Evolutionary conservation across 352 stramenopile genomes (phyloP).

Genomic region (Halophytophthora batemanensis): DNA sequence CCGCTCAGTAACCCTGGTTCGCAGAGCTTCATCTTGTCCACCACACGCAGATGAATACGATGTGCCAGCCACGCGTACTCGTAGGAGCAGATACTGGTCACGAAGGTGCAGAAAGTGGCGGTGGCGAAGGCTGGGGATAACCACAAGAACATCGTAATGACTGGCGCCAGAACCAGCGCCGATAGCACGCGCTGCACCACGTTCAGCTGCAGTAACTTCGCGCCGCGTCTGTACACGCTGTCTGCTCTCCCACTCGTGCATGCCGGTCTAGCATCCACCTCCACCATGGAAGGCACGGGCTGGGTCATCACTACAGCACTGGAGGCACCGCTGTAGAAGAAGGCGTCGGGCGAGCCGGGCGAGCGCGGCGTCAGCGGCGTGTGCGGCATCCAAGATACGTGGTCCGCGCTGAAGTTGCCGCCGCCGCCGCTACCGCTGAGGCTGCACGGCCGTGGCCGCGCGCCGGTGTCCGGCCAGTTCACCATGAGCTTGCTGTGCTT

Average conservation of each 20-base stretch:
- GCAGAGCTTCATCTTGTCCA: constrained; percentile 28
- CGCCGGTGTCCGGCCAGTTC: constrained; percentile 2
- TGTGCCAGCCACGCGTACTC: constrained; percentile 72
- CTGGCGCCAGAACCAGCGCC: constrained; percentile 48
- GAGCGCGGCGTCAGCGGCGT: constrained; percentile 23
- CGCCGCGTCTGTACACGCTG: neutral
- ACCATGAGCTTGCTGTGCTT: constrained; percentile 1
- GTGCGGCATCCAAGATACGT: constrained; percentile 8
- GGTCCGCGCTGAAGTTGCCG: constrained; percentile 7
- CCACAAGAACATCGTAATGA: constrained; percentile 68
- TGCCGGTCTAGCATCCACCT: constrained; percentile 6
- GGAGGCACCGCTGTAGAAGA: constrained; percentile 27
- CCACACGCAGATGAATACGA: constrained; percentile 55
- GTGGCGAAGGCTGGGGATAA: constrained; percentile 60
- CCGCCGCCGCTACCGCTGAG: constrained; percentile 12
- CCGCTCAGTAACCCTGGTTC: constrained; percentile 17
- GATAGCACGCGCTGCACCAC: constrained; percentile 61
- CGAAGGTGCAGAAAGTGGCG: constrained; percentile 61
- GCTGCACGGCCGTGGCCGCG: constrained; percentile 1
- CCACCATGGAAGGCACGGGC: constrained; percentile 13
- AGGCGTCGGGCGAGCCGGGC: constrained; percentile 21
- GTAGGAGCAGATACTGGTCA: constrained; percentile 62
- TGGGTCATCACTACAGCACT: constrained; percentile 18
- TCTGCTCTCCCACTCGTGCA: constrained; percentile 1
- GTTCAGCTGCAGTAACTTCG: constrained; percentile 32